These are phyloP conservation scores for Botrytis medusae DNA, from an alignment of 2,329 filamentous ascomycete genomes.

Conservation along the genomic window DNA sequence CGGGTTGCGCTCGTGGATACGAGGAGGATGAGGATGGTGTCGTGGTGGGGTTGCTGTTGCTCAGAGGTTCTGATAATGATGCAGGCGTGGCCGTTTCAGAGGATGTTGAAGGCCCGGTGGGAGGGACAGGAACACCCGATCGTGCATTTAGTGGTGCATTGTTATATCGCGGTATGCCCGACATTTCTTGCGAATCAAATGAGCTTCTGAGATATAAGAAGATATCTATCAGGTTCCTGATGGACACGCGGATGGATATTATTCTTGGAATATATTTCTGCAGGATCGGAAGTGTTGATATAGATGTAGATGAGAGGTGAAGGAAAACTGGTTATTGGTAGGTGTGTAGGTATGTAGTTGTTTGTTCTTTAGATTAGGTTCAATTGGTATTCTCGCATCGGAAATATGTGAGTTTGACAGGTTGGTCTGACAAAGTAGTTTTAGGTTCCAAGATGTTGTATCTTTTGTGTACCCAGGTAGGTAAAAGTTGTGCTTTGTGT, in stretches of 20 bases:
- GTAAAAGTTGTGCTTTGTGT: not conserved
- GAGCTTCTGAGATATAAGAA: not conserved
- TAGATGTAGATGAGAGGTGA: not conserved
- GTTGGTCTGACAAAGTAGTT: slow-evolving; percentile 12
- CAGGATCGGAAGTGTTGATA: slow-evolving; percentile 12
- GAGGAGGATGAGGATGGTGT: slow-evolving; percentile 38
- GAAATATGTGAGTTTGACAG: slow-evolving; percentile 17
- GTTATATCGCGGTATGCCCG: slow-evolving; percentile 60
- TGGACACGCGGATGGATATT: not conserved
- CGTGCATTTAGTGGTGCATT: slow-evolving; percentile 57
- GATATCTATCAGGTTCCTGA: slow-evolving; percentile 8
- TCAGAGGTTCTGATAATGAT: slow-evolving; percentile 27
- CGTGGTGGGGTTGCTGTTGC: slow-evolving; percentile 32
- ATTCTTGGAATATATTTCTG: slow-evolving; percentile 10
- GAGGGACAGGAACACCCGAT: slow-evolving; percentile 40
- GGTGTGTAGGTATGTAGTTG: slow-evolving; percentile 4
- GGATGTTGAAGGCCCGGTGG: slow-evolving; percentile 35
- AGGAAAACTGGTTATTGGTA: slow-evolving; percentile 18
- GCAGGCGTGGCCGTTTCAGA: slow-evolving; percentile 45
- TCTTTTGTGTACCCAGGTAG: not conserved
- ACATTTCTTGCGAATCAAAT: slow-evolving; percentile 46
- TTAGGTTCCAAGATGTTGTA: slow-evolving; percentile 8
- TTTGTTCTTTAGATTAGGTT: not conserved
- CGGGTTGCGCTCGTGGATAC: slow-evolving; percentile 49
- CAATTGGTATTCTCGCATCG: not conserved